Percentiles rank a stretch among this genome's conserved stretches.
Evolutionary conservation across 1,139 yeast species (phyloP).

Genomic region (Maudiozyma humilis): DNA sequence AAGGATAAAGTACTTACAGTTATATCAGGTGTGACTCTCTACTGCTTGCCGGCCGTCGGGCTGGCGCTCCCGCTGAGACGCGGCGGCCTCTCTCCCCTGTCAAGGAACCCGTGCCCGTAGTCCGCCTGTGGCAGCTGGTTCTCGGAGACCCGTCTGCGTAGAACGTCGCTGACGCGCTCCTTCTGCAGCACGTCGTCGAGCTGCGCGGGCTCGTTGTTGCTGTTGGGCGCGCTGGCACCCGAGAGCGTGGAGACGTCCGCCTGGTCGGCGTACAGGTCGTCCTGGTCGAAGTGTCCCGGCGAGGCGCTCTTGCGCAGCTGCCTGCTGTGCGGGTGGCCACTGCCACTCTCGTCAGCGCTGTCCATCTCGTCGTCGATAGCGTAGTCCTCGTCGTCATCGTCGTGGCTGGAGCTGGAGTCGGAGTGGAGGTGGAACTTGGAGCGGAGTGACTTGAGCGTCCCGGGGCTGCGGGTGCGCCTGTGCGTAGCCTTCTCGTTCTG

Average conservation of each 20-base stretch:
- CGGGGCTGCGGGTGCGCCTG: neutral
- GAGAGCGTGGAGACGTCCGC: neutral
- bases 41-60: too few species aligned
- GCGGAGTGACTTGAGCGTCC: slow-evolving; percentile 1
- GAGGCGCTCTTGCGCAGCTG: neutral
- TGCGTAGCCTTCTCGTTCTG: neutral
- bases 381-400: neutral
- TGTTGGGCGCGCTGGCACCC: neutral
- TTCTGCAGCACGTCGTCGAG: slow-evolving; percentile 8
- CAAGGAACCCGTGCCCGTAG: slow-evolving; percentile 1
- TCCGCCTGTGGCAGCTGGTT: neutral
- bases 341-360: neutral
- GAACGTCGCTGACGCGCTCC: slow-evolving; percentile 18
- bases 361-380: neutral
- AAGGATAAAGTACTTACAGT: too few species aligned
- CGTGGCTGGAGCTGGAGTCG: slow-evolving; percentile 1
- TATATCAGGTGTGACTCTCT: too few species aligned
- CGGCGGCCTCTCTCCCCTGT: neutral
- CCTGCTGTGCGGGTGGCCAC: neutral
- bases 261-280: neutral
- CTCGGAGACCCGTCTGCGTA: slow-evolving; percentile 12
- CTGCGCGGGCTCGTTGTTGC: neutral
- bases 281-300: neutral
- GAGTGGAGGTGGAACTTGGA: slow-evolving; percentile 5
- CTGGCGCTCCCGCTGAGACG: neutral